Base-by-base conservation (phyloP, 2,329 filamentous ascomycete genomes). In the Hansfordia pulvinata region DNA sequence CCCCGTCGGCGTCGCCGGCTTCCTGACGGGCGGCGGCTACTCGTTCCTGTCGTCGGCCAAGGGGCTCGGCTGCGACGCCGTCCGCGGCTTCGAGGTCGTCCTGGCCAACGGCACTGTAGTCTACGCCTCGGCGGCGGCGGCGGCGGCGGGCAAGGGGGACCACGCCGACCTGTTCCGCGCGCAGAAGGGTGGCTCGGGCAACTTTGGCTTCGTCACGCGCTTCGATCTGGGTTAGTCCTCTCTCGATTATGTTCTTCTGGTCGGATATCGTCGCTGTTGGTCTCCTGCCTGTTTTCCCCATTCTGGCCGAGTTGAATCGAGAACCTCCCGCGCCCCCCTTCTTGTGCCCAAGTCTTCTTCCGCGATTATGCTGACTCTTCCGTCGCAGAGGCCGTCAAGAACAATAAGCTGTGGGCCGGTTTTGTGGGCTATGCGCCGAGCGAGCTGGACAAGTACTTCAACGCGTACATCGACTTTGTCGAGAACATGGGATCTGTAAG, bases 11-110 rank as follows among this genome's bases (percentile, higher is more conserved):
- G 41, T 47, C 7, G 38, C 28, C 6, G 44, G 42, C 17, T 41
- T 47, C 12, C 28, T 40, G 6, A 32, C 35, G 2, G 43, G 43
- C 4, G 42, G 44, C 9, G 43, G 43, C 4, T 37, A 38, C 21
- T 35, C 33, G 3, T 40, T 38, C 26, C 35, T 35, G 23, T 33
- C 36, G 3, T 30, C 21, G 7, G 42, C 45, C 1, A 41, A 53
- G 21, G 62, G 62, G 3, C 56, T 56, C 30, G 53, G 46, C n/a
- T 59, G 46, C 29, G 29, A 30, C 17, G 24, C 20, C n/a, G 20
- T 30, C 8, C 13, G 17, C 15, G 27, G 24, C 25, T 30, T 23
- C 20, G 47, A 11, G 54, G 54, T 19, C 52, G 56, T 3, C 52
- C 47, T 57, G 20, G 49, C 41, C 15, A 37, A 41, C 14, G 47